phyloP scores from a whole-genome alignment of 148 eudicot genomes.

The Hydrangea macrophylla region DNA sequence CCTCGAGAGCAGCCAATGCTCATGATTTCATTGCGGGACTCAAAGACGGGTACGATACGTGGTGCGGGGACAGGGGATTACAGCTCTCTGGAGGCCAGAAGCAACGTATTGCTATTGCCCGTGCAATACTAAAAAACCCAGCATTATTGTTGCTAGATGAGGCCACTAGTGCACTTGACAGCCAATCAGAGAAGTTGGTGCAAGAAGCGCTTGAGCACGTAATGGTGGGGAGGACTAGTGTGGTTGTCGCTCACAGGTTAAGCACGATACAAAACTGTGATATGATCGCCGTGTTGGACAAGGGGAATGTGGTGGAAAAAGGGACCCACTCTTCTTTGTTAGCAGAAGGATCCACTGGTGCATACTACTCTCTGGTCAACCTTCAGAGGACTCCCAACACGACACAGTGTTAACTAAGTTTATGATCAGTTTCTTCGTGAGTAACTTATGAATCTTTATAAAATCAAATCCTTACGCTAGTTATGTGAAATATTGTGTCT shows the following conservation, averaged over 20 bases:
- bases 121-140: slow-evolving; percentile 70
- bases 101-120: slow-evolving; percentile 81
- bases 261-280: slow-evolving; percentile 74
- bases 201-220: slow-evolving; percentile 76
- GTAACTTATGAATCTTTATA: no score
- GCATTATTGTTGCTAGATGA: slow-evolving; percentile 60
- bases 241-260: slow-evolving; percentile 78
- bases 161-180: slow-evolving; percentile 83
- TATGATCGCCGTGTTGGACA: slow-evolving; percentile 63
- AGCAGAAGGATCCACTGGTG: slow-evolving; percentile 59
- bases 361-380: slow-evolving; percentile 61
- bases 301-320: slow-evolving; percentile 66
- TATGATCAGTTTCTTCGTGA: no score
- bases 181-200: slow-evolving; percentile 67
- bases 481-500: no score
- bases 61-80: slow-evolving; percentile 76
- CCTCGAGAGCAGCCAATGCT: slow-evolving; percentile 75
- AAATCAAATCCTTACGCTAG: no score
- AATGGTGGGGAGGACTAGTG: slow-evolving; percentile 75
- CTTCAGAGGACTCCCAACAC: slow-evolving; percentile 43
- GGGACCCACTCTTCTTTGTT: slow-evolving; percentile 63
- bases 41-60: slow-evolving; percentile 64
- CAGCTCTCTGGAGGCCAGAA: slow-evolving; percentile 86
- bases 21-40: slow-evolving; percentile 63
- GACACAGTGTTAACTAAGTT: neutral